Base-by-base conservation (phyloP, 805 yeast species). In the Hanseniaspora osmophila region DNA sequence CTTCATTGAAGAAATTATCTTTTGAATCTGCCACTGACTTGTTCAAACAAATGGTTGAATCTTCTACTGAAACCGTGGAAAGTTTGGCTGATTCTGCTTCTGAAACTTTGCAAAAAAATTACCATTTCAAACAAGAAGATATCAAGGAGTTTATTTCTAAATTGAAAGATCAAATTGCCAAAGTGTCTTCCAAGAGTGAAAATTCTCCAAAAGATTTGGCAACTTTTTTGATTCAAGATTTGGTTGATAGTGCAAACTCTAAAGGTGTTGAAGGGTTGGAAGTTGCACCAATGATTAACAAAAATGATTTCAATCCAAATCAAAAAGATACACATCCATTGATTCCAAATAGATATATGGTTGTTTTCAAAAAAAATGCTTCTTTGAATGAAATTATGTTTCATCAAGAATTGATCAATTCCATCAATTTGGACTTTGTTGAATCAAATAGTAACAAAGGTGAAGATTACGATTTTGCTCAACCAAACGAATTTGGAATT, bases 321-420 rank as follows among this genome's bases (percentile, higher is more conserved):
- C 13, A 32, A 12, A 4, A 32, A 32, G 35, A 12, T 32, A 17
- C 18, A 38, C 18, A 38, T 16, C 30, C 29, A 38, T 52, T 72
- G 41, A 74, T 82, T 54, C 80, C 87, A 33, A 73, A 82, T 67
- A 79, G 80, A 56, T 92, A 86, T 69, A 88, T 92, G 52, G 68
- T 92, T 54, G 87, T 88, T 43, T 78, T 90, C 68, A 87, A 86
- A 69, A 74, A 76, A 45, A 75, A 68, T 44, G 69, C 78, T 32
- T 56, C 73, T 18, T 63, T 71, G 22, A 75, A 75, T 33, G 75
- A 74, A 48, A 67, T 74, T 30, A 66, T 68, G 37, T 73, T 76
- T 70, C 95, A 88, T 68, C 71, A 73, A 58, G 73, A 75, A 57
- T 73, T 82, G 78, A 74, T 84, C 49, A 64, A 71, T 30, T 69